These are phyloP conservation scores for Tympanopsis confertula DNA, from an alignment of 2,329 filamentous ascomycete species.

Conservation along the genomic window DNA sequence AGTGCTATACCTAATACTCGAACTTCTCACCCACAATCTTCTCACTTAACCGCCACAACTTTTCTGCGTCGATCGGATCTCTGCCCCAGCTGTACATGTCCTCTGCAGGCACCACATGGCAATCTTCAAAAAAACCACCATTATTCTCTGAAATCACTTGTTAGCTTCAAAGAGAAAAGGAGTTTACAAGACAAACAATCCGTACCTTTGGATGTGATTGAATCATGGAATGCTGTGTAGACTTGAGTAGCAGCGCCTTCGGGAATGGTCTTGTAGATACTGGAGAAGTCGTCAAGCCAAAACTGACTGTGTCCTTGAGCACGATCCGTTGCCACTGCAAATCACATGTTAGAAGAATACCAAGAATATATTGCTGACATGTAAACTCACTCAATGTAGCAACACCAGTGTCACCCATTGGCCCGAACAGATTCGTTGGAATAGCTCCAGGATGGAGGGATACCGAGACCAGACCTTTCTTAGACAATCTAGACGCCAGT, in stretches of 20 bases:
- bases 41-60: slow-evolving; percentile 20
- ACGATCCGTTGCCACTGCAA: neutral
- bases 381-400: neutral
- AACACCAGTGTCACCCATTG: neutral
- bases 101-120: slow-evolving; percentile 11
- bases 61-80: slow-evolving; percentile 14
- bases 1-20: slow-evolving; percentile 9
- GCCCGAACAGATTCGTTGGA: neutral
- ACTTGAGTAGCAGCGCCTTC: neutral
- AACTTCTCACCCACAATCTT: slow-evolving; percentile 18
- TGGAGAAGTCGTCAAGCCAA: neutral
- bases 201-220: no score
- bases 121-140: slow-evolving; percentile 16
- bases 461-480: neutral
- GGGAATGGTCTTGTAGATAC: neutral
- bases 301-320: neutral
- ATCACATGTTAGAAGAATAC: neutral
- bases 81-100: slow-evolving; percentile 14
- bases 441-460: neutral
- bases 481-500: neutral
- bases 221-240: neutral
- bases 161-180: neutral
- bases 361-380: neutral
- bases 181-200: neutral
- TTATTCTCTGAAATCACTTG: slow-evolving; percentile 5